Conservation (phyloP, 208 protist genomes). For the Naegleria lovaniensis region DNA sequence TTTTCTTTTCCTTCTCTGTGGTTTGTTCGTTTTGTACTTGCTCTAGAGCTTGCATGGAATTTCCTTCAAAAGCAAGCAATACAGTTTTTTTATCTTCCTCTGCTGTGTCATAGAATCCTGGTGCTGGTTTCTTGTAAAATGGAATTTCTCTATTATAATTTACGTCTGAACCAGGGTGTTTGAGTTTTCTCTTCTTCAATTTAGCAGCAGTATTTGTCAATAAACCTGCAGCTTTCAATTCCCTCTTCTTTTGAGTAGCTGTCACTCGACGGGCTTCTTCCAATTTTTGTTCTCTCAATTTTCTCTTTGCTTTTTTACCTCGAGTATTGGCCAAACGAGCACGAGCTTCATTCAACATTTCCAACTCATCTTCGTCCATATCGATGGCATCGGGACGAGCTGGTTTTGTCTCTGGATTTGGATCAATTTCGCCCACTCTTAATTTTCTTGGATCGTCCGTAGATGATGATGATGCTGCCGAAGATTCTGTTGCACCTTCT, state of each 20-base stretch:
- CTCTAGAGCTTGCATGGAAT: constrained; percentile 13
- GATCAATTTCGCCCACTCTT: constrained; percentile 80
- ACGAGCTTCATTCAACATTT: constrained; percentile 95
- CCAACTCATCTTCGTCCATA: constrained; percentile 94
- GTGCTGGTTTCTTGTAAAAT: constrained; percentile 55
- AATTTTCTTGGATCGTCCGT: constrained; percentile 62
- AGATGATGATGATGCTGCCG: not conserved
- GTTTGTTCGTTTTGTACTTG: constrained; percentile 38
- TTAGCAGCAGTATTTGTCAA: not conserved
- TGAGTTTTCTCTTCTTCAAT: constrained; percentile 34
- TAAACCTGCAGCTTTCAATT: constrained; percentile 91
- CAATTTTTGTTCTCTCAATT: constrained; percentile 94
- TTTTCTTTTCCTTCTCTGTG: constrained; percentile 29
- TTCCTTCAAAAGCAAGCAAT: constrained; percentile 30
- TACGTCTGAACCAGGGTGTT: constrained; percentile 42
- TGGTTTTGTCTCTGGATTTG: constrained; percentile 88
- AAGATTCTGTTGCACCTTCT: constrained; percentile 28
- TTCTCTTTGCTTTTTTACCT: constrained; percentile 97
- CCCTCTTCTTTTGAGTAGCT: constrained; percentile 90
- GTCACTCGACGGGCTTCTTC: constrained; percentile 93
- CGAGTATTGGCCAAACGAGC: constrained; percentile 98
- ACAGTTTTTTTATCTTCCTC: constrained; percentile 42
- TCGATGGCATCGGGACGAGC: constrained; percentile 92
- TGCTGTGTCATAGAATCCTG: constrained; percentile 59
- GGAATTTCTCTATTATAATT: constrained; percentile 79